Evolutionary conservation across 202 grass and related monocot genomes (phyloP).

Genomic region (Carex sylvatica): DNA sequence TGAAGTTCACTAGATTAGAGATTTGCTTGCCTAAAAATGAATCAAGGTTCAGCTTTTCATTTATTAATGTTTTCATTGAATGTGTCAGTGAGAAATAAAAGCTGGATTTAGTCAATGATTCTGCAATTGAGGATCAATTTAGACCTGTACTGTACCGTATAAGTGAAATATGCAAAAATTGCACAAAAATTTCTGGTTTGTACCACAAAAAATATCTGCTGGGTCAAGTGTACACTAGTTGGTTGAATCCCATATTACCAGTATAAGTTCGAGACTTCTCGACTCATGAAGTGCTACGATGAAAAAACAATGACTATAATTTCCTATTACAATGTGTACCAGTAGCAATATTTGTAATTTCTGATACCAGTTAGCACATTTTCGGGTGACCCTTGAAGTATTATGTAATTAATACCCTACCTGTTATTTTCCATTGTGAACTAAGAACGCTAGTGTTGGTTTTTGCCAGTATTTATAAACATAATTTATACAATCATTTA

Average conservation of each 20-base stretch:
- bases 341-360: background rate
- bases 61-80: background rate
- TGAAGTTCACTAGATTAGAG: background rate
- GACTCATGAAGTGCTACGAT: background rate
- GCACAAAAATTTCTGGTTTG: background rate
- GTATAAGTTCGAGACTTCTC: background rate
- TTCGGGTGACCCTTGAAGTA: background rate
- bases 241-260: background rate
- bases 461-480: background rate
- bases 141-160: background rate
- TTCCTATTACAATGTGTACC: background rate
- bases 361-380: background rate
- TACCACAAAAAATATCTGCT: background rate
- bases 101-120: background rate
- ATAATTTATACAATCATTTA: background rate
- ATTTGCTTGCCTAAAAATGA: background rate
- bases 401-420: too few relatives aligned
- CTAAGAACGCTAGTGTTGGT: background rate
- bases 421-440: slow-evolving; percentile 1
- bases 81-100: background rate
- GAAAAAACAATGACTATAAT: too few relatives aligned
- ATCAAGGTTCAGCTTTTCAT: background rate
- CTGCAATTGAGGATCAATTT: background rate
- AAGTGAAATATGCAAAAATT: background rate
- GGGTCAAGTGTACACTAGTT: background rate